Percentiles rank a stretch among this genome's conserved stretches.
Evolutionary conservation across 2,329 filamentous ascomycete species (phyloP).

Genomic region (Ceratocystis smalleyi): DNA sequence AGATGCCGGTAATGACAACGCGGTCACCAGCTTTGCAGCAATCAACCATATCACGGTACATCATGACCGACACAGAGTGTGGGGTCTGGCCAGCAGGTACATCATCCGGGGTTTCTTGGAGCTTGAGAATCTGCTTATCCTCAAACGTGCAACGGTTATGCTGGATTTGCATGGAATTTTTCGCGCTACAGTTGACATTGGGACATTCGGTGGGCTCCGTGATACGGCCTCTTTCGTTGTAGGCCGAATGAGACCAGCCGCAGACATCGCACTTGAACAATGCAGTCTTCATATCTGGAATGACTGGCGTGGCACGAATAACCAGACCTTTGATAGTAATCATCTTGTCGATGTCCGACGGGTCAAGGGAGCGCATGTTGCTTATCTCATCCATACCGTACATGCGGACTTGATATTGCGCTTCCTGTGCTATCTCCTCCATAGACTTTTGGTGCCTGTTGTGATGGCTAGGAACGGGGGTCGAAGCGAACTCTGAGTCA

Average conservation of each 20-base stretch:
- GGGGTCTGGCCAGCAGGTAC: conserved; percentile 93
- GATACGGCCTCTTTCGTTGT: conserved; percentile 90
- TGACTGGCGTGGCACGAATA: conserved; percentile 87
- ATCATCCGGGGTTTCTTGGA: conserved; percentile 91
- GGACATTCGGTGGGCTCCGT: conserved; percentile 85
- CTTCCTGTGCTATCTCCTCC: conserved; percentile 66
- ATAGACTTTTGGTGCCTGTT: conserved; percentile 41
- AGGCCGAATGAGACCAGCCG: conserved; percentile 77
- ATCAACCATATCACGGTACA: conserved; percentile 93
- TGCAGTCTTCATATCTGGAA: conserved; percentile 97
- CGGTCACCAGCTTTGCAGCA: conserved; percentile 96
- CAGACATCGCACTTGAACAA: conserved; percentile 95
- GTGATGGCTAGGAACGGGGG: conserved; percentile 23
- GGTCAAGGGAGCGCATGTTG: conserved; percentile 88
- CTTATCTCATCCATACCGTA: conserved; percentile 76
- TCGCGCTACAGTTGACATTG: conserved; percentile 60
- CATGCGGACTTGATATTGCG: conserved; percentile 71
- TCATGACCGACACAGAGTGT: conserved; percentile 89
- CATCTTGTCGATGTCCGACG: conserved; percentile 91
- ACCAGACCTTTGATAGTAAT: conserved; percentile 91
- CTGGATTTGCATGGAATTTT: conserved; percentile 95
- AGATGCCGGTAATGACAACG: conserved; percentile 90
- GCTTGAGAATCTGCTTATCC: conserved; percentile 96
- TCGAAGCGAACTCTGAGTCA: conserved; percentile 28
- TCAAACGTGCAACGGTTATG: conserved; percentile 91